Evolutionary conservation across 768 basidiomycete species (phyloP).

Genomic region (Pleurotus tuoliensis): DNA sequence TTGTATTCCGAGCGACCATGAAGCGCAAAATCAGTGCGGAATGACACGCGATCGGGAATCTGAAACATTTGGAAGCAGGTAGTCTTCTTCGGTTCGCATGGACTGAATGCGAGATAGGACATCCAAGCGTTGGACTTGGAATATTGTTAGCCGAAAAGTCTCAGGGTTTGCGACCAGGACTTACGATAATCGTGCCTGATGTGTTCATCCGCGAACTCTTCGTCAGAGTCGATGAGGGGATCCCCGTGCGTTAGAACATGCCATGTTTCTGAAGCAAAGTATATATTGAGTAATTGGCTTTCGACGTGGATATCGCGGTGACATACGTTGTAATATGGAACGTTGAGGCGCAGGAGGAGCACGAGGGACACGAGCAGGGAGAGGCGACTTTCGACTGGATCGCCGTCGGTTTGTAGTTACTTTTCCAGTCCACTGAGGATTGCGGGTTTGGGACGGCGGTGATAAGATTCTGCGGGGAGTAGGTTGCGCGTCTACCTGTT

Average conservation of each 20-base stretch:
- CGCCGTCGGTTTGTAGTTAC: constrained; percentile 5
- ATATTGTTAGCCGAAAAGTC: background rate
- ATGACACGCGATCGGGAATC: background rate
- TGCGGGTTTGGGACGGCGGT: background rate
- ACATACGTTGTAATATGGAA: constrained; percentile 67
- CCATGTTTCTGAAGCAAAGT: constrained; percentile 58
- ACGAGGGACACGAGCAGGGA: constrained; percentile 13
- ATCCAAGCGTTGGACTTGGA: constrained; percentile 1
- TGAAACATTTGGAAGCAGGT: background rate
- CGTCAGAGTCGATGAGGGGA: constrained; percentile 74
- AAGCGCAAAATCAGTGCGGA: background rate
- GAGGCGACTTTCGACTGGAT: constrained; percentile 13
- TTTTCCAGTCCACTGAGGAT: constrained; percentile 1
- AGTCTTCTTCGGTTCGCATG: background rate
- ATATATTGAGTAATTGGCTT: background rate
- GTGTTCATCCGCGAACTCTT: constrained; percentile 63
- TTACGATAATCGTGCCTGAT: constrained; percentile 63
- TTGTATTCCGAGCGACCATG: no score
- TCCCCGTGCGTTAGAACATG: constrained; percentile 62
- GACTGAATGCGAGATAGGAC: background rate
- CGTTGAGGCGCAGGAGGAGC: constrained; percentile 31
- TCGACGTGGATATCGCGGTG: background rate
- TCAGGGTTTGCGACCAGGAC: constrained; percentile 14
- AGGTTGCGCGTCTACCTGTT: background rate
- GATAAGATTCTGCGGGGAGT: background rate